phyloP scores from a whole-genome alignment of 495 filamentous ascomycete species.

The Lasiosphaeria hispida region DNA sequence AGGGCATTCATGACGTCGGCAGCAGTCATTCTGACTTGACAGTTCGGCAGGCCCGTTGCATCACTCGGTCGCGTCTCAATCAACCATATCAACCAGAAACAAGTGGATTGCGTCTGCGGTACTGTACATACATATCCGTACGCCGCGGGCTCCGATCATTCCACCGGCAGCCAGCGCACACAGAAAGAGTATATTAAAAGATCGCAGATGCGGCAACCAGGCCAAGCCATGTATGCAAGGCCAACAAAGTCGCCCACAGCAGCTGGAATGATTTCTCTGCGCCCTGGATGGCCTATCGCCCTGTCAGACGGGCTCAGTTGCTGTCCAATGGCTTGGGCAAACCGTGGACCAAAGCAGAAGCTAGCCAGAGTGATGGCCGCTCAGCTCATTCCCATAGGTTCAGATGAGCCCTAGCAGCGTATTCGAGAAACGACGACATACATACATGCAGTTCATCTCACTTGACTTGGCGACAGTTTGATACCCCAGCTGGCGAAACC shows the following conservation, averaged over 20 bases:
- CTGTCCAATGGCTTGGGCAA: slow-evolving; percentile 18
- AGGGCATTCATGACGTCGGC: slow-evolving; percentile 9
- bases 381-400: slow-evolving; percentile 18
- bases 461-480: slow-evolving; percentile 36
- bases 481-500: slow-evolving; percentile 20
- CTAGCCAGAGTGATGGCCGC: slow-evolving; percentile 10
- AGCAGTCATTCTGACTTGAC: slow-evolving; percentile 14
- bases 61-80: not conserved
- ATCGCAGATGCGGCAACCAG: slow-evolving; percentile 21
- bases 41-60: not conserved
- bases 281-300: slow-evolving; percentile 1
- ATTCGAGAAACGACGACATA: slow-evolving; percentile 23
- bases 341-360: slow-evolving; percentile 13
- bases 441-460: slow-evolving; percentile 41
- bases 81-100: not conserved
- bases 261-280: slow-evolving; percentile 11
- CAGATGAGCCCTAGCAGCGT: slow-evolving; percentile 11
- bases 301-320: slow-evolving; percentile 4
- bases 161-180: slow-evolving; percentile 13
- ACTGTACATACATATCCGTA: not conserved
- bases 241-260: slow-evolving; percentile 34
- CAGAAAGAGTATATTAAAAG: slow-evolving; percentile 12
- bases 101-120: slow-evolving; percentile 1
- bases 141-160: not conserved
- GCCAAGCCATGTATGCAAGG: slow-evolving; percentile 40